Conservation (phyloP, 169 alveolate genomes). For the Theileria parva region DNA sequence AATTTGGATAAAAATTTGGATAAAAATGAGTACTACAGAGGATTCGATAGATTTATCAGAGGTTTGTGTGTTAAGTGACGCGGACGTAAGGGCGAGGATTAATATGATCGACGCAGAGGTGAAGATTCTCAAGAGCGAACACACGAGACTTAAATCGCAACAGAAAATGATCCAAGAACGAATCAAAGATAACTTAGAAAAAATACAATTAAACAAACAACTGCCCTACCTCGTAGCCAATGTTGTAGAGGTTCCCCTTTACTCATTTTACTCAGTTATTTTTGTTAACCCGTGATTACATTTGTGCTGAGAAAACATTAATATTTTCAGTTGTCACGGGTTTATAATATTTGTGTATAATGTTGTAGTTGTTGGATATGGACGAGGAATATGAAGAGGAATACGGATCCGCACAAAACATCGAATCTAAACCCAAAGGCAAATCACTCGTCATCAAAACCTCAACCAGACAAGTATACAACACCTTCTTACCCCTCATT, state of each 20-base stretch:
- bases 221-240: conserved; percentile 99
- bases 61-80: conserved; percentile 64
- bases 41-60: conserved; percentile 67
- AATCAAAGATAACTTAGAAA: conserved; percentile 90
- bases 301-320: no score
- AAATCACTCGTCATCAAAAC: conserved; percentile 89
- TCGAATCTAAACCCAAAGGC: conserved; percentile 73
- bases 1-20: background rate
- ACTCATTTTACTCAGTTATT: conserved; percentile 54
- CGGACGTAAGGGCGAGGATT: conserved; percentile 70
- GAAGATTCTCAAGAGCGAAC: conserved; percentile 84
- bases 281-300: background rate
- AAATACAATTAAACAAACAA: conserved; percentile 93
- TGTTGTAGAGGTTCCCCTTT: conserved; percentile 90
- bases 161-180: conserved; percentile 82
- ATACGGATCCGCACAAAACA: conserved; percentile 53
- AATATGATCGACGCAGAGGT: conserved; percentile 86
- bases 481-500: no score
- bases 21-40: conserved; percentile 28
- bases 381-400: conserved; percentile 74
- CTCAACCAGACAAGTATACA: conserved; percentile 83
- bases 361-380: conserved; percentile 64
- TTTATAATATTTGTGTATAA: conserved; percentile 1
- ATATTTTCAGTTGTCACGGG: no score
- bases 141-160: conserved; percentile 86